phyloP scores from a whole-genome alignment of 352 stramenopile species.

The Salisapilia sapeloensis region DNA sequence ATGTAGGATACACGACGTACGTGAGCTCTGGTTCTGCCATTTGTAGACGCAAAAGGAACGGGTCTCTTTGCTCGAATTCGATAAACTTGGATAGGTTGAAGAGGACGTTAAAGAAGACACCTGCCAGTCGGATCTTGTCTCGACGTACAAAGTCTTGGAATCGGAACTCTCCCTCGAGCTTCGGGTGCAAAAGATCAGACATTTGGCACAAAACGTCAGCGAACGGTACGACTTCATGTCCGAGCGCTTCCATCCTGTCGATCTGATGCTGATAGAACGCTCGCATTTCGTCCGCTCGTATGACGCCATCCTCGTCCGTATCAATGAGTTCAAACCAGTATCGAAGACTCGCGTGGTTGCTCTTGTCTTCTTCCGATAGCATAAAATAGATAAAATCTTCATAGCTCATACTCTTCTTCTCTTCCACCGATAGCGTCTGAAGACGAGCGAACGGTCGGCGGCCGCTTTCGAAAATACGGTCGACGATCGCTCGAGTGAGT shows the following conservation, averaged over 20 bases:
- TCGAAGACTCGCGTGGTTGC: conserved; percentile 87
- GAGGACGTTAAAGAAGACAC: conserved; percentile 97
- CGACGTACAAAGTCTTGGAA: conserved; percentile 63
- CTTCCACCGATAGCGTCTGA: conserved; percentile 47
- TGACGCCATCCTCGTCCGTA: conserved; percentile 93
- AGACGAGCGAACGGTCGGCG: conserved; percentile 68
- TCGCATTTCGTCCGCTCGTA: conserved; percentile 93
- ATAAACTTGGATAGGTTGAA: conserved; percentile 99
- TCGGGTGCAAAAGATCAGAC: conserved; percentile 68
- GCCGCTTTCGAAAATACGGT: conserved; percentile 74
- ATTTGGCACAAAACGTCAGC: conserved; percentile 99
- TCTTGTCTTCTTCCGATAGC: conserved; percentile 98
- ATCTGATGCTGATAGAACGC: conserved; percentile 89
- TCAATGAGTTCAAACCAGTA: conserved; percentile 99
- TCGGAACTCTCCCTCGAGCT: conserved; percentile 61
- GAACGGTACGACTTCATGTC: conserved; percentile 96
- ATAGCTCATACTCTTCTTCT: conserved; percentile 85
- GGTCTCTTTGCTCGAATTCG: conserved; percentile 96
- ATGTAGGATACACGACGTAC: conserved; percentile 13
- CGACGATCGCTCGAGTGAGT: conserved; percentile 75
- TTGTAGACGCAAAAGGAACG: conserved; percentile 92
- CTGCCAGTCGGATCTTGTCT: conserved; percentile 84
- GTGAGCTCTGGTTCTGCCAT: conserved; percentile 77
- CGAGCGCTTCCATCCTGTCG: conserved; percentile 95
- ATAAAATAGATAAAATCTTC: conserved; percentile 96